Conservation (phyloP, 176 grass and related monocot species). For the Triticum turgidum region DNA sequence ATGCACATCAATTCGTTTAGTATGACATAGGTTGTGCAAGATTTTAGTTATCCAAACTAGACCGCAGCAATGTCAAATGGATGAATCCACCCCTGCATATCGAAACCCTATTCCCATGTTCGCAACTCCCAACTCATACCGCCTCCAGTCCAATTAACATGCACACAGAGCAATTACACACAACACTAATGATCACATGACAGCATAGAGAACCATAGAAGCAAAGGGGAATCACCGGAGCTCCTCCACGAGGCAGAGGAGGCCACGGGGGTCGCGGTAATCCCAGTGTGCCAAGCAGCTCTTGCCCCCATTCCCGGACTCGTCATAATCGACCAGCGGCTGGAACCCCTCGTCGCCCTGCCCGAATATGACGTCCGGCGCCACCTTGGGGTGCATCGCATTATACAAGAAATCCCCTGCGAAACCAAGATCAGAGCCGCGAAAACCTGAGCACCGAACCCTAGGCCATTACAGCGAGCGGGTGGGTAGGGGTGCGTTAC, state of each 20-base stretch:
- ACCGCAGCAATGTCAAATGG: neutral
- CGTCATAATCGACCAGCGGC: slow-evolving; percentile 44
- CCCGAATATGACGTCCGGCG: slow-evolving; percentile 77
- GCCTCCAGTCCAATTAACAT: neutral
- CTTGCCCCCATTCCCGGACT: slow-evolving; percentile 29
- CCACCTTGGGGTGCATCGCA: slow-evolving; percentile 59
- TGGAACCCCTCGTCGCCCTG: slow-evolving; percentile 68
- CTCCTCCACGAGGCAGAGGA: slow-evolving; percentile 63
- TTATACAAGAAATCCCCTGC: slow-evolving; percentile 95
- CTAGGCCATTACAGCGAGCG: slow-evolving; percentile 12
- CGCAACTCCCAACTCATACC: neutral
- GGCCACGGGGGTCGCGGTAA: slow-evolving; percentile 41
- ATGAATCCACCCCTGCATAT: neutral
- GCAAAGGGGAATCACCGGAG: slow-evolving; percentile 49
- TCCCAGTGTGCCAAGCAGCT: slow-evolving; percentile 74
- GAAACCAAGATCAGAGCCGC: slow-evolving; percentile 27
- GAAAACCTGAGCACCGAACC: slow-evolving; percentile 12
- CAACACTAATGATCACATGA: neutral
- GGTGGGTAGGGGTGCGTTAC: slow-evolving; percentile 31
- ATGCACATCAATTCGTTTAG: neutral
- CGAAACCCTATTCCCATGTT: neutral
- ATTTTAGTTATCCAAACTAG: neutral
- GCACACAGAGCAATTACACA: neutral
- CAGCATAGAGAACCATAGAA: neutral
- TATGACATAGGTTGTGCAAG: neutral